Evolutionary conservation across 176 grass and related monocot genomes (phyloP).

Genomic region (Guadua angustifolia): DNA sequence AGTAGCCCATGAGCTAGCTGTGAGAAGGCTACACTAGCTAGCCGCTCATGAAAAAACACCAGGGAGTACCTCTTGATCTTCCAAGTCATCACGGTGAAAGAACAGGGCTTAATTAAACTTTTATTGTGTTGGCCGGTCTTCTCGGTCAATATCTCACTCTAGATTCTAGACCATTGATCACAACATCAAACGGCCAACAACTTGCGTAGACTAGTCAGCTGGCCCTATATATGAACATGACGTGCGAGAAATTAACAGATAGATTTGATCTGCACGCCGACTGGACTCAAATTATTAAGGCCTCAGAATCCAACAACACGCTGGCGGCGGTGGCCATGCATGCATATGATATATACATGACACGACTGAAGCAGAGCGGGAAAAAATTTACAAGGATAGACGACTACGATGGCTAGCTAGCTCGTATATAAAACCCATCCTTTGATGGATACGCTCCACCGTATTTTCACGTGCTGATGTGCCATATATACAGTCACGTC

Average conservation of each 20-base stretch:
- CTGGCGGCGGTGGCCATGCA: not conserved
- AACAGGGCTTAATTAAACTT: not conserved
- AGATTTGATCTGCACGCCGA: not conserved
- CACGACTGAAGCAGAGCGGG: no score
- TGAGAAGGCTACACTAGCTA: not conserved
- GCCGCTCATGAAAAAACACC: not conserved
- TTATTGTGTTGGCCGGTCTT: not conserved
- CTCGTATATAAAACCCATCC: not conserved
- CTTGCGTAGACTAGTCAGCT: not conserved
- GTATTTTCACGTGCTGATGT: slow-evolving; percentile 35
- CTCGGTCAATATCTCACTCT: not conserved
- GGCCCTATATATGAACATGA: not conserved
- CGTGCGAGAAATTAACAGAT: not conserved
- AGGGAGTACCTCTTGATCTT: not conserved
- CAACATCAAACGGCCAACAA: not conserved
- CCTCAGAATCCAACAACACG: not conserved
- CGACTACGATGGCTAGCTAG: not conserved
- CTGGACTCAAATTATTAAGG: not conserved
- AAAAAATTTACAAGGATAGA: not conserved
- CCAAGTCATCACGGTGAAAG: not conserved
- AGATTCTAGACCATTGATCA: not conserved
- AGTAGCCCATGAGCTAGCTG: no score
- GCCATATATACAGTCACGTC: not conserved
- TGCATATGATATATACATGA: not conserved
- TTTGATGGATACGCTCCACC: not conserved